Evolutionary conservation across 805 yeast genomes (phyloP).

Genomic region (Pichia thaimueangensis): DNA sequence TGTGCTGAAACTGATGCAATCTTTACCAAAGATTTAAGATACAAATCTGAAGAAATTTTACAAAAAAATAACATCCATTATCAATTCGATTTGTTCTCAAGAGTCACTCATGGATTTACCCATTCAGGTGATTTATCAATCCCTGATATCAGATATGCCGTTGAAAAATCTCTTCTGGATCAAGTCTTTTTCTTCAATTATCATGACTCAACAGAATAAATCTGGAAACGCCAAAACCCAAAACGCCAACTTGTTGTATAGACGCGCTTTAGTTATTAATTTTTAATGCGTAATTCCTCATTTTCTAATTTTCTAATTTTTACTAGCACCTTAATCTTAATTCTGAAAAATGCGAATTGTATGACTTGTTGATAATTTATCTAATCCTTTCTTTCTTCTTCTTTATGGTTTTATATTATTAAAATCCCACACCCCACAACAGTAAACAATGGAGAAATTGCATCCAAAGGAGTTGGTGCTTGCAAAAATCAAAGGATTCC

Average conservation of each 20-base stretch:
- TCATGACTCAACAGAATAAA: no score
- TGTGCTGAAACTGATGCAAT: conserved; percentile 67
- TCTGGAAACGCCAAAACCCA: no score
- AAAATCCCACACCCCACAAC: no score
- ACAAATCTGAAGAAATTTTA: conserved; percentile 47
- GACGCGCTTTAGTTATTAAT: no score
- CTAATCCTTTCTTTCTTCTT: not conserved
- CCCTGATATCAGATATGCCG: conserved; percentile 54
- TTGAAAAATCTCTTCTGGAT: conserved; percentile 53
- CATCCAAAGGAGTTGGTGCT: conserved; percentile 40
- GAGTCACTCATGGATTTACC: conserved; percentile 72
- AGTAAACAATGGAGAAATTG: not conserved
- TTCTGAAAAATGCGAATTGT: no score
- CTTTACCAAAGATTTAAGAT: conserved; percentile 61
- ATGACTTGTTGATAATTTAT: no score
- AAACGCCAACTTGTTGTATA: no score
- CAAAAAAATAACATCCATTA: conserved; percentile 45
- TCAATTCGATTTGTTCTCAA: conserved; percentile 55
- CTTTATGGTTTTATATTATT: no score
- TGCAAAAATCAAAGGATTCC: conserved; percentile 80
- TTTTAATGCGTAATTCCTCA: no score
- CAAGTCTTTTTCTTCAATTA: conserved; percentile 33
- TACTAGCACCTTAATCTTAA: no score
- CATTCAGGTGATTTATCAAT: conserved; percentile 63
- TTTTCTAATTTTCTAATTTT: no score